Base-by-base conservation (phyloP, 2,329 filamentous ascomycete species). In the Zasmidium angulare region DNA sequence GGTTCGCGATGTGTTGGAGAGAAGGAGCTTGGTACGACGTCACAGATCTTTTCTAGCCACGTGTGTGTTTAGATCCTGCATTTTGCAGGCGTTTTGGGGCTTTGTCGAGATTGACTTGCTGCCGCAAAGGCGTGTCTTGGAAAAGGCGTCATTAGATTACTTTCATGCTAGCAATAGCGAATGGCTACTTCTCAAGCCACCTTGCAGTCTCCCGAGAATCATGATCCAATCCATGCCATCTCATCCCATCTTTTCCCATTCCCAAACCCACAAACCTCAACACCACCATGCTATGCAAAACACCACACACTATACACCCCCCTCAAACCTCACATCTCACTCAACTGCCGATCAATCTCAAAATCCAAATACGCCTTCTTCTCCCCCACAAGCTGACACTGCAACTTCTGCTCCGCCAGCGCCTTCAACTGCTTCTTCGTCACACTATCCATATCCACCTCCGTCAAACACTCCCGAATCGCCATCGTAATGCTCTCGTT, bases 381-480 rank as follows among this genome's bases (percentile, higher is more conserved):
- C 76, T 97, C 93, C 21, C 92, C 93, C 0, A 85, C 82, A 59
- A 98, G 82, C 74, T 96, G 92, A 3, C 90, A 93, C 79, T 97
- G 93, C 63, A 99, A 78, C 69, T 93, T 86, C 79, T 97, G 92
- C 79, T 99, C 95, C 12, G 96, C 92, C 48, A 98, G 83, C 2
- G 90, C 93, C 75, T 79, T 79, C 73, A 86, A 78, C 78, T 98
- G 93, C 80, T 99, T 99, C 86, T 98, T 99, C 6, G 95, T 99
- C 50, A 98, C 91, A n/a, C 85, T 93, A 74, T 99, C 95, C 46
- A 99, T 82, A 75, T 99, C 93, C 0, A 97, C 92, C 70, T 97
- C 93, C 17, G 82, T 78, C 63, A 99, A 81, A 68, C 95, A 95
- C 53, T 83, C 81, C 70, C 91, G 89, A 63, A 98, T 93, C 1